A percentile compares a stretch with the other conserved stretches of the same genome.
phyloP scores from a whole-genome alignment of 2,329 filamentous ascomycete genomes.

The Phoma herbarum region DNA sequence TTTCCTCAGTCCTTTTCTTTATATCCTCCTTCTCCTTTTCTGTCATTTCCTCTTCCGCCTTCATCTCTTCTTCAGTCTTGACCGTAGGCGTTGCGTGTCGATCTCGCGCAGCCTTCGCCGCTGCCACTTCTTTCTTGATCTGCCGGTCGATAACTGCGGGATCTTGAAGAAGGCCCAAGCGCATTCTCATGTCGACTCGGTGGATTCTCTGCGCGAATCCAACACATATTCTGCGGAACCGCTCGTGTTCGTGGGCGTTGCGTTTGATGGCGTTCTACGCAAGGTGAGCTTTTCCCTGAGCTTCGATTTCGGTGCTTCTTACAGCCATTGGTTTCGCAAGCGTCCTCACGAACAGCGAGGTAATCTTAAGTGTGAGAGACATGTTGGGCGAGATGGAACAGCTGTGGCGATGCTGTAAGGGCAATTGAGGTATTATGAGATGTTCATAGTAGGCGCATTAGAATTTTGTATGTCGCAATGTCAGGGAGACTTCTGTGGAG shows the following conservation, averaged over 20 bases:
- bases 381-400: conserved; percentile 50
- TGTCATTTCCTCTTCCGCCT: conserved; percentile 62
- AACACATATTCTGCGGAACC: conserved; percentile 69
- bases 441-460: conserved; percentile 19
- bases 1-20: conserved; percentile 52
- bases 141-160: conserved; percentile 63
- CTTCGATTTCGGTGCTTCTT: conserved; percentile 34
- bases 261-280: conserved; percentile 71
- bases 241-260: conserved; percentile 73
- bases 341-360: conserved; percentile 70
- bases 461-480: not conserved
- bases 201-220: conserved; percentile 71
- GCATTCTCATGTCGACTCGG: conserved; percentile 72
- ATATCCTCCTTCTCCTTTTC: conserved; percentile 60
- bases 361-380: conserved; percentile 73
- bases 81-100: conserved; percentile 64
- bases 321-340: conserved; percentile 74
- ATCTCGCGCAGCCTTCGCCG: conserved; percentile 63
- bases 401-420: conserved; percentile 7
- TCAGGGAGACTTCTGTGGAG: not conserved
- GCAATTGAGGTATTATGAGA: conserved; percentile 18
- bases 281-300: conserved; percentile 5
- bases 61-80: conserved; percentile 68
- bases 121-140: conserved; percentile 62
- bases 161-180: conserved; percentile 71